A percentile compares a stretch with the other conserved stretches of the same genome.
These are phyloP conservation scores for Pythium biforme DNA, from an alignment of 352 stramenopile species.

Conservation along the genomic window DNA sequence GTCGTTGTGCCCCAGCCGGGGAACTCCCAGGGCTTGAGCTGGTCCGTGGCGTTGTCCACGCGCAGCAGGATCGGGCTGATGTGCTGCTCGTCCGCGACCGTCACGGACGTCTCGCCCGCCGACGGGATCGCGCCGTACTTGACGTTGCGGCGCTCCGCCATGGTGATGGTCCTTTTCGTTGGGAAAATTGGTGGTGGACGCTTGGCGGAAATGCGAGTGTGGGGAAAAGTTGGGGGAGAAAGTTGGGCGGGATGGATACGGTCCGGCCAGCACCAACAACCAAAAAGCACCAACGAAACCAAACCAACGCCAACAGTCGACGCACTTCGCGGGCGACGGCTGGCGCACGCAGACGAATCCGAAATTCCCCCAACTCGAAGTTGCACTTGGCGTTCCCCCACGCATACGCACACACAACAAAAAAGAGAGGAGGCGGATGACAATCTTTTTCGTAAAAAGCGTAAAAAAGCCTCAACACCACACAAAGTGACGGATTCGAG, in stretches of 20 bases:
- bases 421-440: slow-evolving; percentile 11
- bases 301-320: slow-evolving; percentile 2
- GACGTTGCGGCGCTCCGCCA: slow-evolving; percentile 35
- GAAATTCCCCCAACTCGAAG: slow-evolving; percentile 19
- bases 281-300: not conserved
- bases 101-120: slow-evolving; percentile 32
- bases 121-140: slow-evolving; percentile 63
- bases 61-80: slow-evolving; percentile 70
- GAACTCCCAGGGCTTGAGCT: slow-evolving; percentile 85
- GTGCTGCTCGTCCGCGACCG: slow-evolving; percentile 39
- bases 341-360: slow-evolving; percentile 10
- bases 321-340: not conserved
- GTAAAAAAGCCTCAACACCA: slow-evolving; percentile 21
- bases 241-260: not conserved
- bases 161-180: too few relatives aligned
- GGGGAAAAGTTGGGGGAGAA: too few relatives aligned
- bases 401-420: slow-evolving; percentile 1
- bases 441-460: slow-evolving; percentile 8
- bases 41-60: slow-evolving; percentile 66
- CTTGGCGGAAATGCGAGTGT: not conserved
- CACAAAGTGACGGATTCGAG: slow-evolving; percentile 7
- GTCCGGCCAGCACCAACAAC: not conserved
- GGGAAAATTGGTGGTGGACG: not conserved
- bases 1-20: slow-evolving; percentile 76
- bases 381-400: slow-evolving; percentile 6